phyloP scores from a whole-genome alignment of 495 filamentous ascomycete species.

The Neurospora sp. region DNA sequence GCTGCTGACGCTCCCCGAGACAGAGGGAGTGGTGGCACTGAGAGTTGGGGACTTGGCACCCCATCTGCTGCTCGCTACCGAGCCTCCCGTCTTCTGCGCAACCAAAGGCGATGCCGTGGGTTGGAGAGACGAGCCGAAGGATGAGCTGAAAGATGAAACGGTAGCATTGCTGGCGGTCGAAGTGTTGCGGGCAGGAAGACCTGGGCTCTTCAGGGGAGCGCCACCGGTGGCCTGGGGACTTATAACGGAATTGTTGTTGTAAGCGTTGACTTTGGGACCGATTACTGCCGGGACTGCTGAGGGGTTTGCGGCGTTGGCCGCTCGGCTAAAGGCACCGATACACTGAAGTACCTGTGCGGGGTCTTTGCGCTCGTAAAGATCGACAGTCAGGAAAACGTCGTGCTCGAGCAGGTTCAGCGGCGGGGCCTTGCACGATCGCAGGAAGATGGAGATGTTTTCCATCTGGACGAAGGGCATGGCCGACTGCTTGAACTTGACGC shows the following conservation, averaged over 20 bases:
- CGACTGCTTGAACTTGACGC: conserved; percentile 69
- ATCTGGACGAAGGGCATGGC: conserved; percentile 97
- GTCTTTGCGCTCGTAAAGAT: conserved; percentile 93
- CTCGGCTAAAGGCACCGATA: conserved; percentile 79
- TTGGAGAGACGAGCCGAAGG: conserved; percentile 35
- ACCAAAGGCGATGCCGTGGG: conserved; percentile 29
- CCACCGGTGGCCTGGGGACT: conserved; percentile 64
- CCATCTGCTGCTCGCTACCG: conserved; percentile 38
- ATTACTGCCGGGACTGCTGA: conserved; percentile 61
- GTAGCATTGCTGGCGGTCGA: conserved; percentile 60
- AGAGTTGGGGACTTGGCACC: conserved; percentile 46
- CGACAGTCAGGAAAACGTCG: conserved; percentile 94
- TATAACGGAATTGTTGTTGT: conserved; percentile 34
- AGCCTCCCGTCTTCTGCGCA: conserved; percentile 37
- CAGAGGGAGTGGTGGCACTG: conserved; percentile 27
- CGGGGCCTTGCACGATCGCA: conserved; percentile 71
- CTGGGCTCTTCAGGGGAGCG: neutral
- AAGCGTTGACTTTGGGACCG: conserved; percentile 50
- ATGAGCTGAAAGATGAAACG: neutral
- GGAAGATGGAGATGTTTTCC: conserved; percentile 98
- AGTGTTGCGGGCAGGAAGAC: conserved; percentile 44
- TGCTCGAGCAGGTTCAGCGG: conserved; percentile 84
- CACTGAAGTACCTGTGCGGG: conserved; percentile 95
- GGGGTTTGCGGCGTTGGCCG: conserved; percentile 70
- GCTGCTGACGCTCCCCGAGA: conserved; percentile 50